Percentiles rank a stretch among this genome's conserved stretches.
Evolutionary conservation across 352 stramenopile species (phyloP).

Genomic region (Pythium aristosporum): DNA sequence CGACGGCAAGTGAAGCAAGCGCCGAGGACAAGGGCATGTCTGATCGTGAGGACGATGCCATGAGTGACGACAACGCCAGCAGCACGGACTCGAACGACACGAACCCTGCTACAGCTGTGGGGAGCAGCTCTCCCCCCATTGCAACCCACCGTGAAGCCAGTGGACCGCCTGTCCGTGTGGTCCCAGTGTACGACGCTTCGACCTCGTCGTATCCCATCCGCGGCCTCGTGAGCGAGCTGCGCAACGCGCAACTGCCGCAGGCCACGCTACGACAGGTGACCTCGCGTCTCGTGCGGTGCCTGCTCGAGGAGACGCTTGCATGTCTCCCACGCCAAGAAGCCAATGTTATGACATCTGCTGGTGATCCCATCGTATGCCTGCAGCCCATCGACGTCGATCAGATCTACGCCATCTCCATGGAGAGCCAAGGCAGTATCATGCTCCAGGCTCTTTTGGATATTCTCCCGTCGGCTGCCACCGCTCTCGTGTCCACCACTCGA

Average conservation of each 20-base stretch:
- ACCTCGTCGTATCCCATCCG: conserved; percentile 12
- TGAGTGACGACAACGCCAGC: conserved; percentile 22
- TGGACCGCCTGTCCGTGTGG: not conserved
- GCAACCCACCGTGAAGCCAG: not conserved
- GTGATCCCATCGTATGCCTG: conserved; percentile 9
- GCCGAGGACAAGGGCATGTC: conserved; percentile 16
- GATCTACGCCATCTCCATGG: conserved; percentile 33
- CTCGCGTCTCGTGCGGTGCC: conserved; percentile 10
- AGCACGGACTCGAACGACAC: conserved; percentile 19
- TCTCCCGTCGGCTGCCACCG: conserved; percentile 24
- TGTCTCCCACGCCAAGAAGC: conserved; percentile 21
- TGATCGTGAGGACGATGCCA: conserved; percentile 16
- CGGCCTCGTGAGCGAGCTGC: conserved; percentile 17
- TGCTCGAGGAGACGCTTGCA: conserved; percentile 24
- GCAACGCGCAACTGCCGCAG: conserved; percentile 16
- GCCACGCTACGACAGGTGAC: conserved; percentile 15
- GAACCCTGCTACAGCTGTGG: not conserved
- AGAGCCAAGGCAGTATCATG: conserved; percentile 21
- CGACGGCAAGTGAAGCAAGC: not conserved
- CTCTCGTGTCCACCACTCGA: conserved; percentile 13
- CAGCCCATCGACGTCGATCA: conserved; percentile 23
- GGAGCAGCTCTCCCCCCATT: not conserved
- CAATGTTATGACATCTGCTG: conserved; percentile 15
- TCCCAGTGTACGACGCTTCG: conserved; percentile 18
- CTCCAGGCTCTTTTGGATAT: conserved; percentile 30